Percentiles rank a stretch among this genome's conserved stretches.
phyloP scores from a whole-genome alignment of 208 protist genomes.

The Trypanosoma cruzi region DNA sequence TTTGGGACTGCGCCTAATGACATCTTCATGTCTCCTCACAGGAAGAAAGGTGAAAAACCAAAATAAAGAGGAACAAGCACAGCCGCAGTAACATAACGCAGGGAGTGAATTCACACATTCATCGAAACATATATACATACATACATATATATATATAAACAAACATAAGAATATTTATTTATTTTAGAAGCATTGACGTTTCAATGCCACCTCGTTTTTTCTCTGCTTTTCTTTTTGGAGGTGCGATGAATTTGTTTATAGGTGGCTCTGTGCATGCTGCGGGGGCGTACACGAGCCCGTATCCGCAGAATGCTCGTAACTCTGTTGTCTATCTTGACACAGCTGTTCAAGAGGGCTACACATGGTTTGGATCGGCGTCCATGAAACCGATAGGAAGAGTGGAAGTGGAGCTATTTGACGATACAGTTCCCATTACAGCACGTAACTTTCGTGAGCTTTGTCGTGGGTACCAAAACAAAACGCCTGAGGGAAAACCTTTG shows the following conservation, averaged over 20 bases:
- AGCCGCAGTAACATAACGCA: too few species aligned
- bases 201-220: slow-evolving; percentile 55
- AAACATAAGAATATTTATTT: slow-evolving; percentile 5
- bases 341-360: slow-evolving; percentile 33
- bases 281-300: slow-evolving; percentile 54
- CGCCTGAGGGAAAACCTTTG: slow-evolving; percentile 89
- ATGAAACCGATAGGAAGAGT: slow-evolving; percentile 81
- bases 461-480: slow-evolving; percentile 41
- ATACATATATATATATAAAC: background rate
- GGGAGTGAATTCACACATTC: too few species aligned
- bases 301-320: slow-evolving; percentile 66
- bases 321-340: slow-evolving; percentile 90
- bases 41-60: too few species aligned
- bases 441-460: slow-evolving; percentile 90
- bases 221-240: slow-evolving; percentile 46
- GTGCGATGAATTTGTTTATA: slow-evolving; percentile 30
- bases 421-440: slow-evolving; percentile 94
- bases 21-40: too few species aligned
- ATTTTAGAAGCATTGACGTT: background rate
- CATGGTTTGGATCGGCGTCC: slow-evolving; percentile 52
- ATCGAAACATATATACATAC: background rate
- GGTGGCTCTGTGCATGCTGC: slow-evolving; percentile 29
- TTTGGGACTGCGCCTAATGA: too few species aligned
- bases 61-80: background rate
- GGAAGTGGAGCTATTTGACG: slow-evolving; percentile 95